Percentiles rank a stretch among this genome's conserved stretches.
phyloP scores from a whole-genome alignment of 106 monocot species.

The Dendrobium chrysotoxum region DNA sequence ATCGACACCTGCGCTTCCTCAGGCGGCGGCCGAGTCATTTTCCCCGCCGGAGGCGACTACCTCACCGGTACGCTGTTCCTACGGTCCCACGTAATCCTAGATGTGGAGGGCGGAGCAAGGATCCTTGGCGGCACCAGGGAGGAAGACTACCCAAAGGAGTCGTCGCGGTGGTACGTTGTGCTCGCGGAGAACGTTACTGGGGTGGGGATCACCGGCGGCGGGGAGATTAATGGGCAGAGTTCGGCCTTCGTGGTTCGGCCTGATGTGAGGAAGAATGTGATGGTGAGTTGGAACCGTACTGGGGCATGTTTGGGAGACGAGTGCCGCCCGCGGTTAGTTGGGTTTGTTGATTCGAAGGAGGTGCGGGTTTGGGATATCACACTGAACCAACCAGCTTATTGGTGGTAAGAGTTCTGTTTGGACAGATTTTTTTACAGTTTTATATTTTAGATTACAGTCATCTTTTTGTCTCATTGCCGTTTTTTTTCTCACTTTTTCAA shows the following conservation, averaged over 20 bases:
- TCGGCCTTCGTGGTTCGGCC: conserved; percentile 50
- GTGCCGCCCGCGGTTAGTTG: conserved; percentile 83
- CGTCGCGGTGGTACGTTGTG: conserved; percentile 74
- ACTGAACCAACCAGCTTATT: conserved; percentile 75
- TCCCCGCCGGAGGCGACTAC: conserved; percentile 53
- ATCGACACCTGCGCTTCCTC: conserved; percentile 43
- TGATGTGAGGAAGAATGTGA: conserved; percentile 76
- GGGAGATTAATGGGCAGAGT: conserved; percentile 84
- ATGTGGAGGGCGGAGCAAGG: conserved; percentile 56
- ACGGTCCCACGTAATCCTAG: conserved; percentile 50
- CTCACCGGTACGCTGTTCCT: conserved; percentile 75
- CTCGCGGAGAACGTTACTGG: conserved; percentile 73
- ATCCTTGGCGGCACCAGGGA: conserved; percentile 65
- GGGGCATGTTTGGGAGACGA: conserved; percentile 79
- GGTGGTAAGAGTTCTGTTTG: conserved; percentile 61
- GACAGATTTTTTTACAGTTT: no score
- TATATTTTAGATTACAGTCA: no score
- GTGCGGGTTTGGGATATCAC: conserved; percentile 53
- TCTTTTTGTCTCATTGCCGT: no score
- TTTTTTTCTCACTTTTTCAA: no score
- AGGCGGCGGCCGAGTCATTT: conserved; percentile 55
- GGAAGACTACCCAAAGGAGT: conserved; percentile 69
- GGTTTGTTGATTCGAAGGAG: conserved; percentile 62
- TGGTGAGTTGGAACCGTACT: conserved; percentile 96
- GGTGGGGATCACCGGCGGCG: conserved; percentile 75